Evolutionary conservation across 2,329 filamentous ascomycete species (phyloP), one percentile per base, ranked within the genome.

Genomic region (Emergomyces orientalis): DNA sequence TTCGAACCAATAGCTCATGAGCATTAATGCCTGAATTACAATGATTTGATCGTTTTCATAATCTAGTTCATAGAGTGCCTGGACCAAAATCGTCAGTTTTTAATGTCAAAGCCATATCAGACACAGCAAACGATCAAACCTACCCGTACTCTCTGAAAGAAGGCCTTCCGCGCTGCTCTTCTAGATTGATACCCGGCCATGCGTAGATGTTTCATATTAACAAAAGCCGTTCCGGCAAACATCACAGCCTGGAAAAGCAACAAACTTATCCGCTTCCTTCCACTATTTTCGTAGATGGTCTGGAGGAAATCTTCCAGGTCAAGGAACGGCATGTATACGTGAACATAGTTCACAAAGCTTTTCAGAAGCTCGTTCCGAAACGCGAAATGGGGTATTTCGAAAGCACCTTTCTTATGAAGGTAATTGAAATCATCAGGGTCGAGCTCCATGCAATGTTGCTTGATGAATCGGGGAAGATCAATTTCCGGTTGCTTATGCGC

Each of bases 1-100:
- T 76, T 97, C 92, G 74, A 97, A 97, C 89, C 93, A 97, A 75
- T 96, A 96, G 2, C 92, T 96, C 89, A 97, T 91, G 64, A 97
- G 82, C 30, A 97, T 81, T 30, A 97, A 81, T 4, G 90, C 88
- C 76, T 97, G 93, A 19, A 97, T 91, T 25, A 97, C 83, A 27
- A 91, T 85, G 63, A 97, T 87, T 60, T 91, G 89, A 74, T 97
- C 92, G 54, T 87, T 85, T 75, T 97, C 93, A 75, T 95, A 96
- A 75, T 97, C 92, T 68, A 96, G 94, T 73, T 97, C 92, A 76
- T 97, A 97, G 22, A 97, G 82, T 1, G 94, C 82, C 68, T 65
- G 55, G 22, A 17, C 58, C 60, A 25, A 63, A 49, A 39, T 17
- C 25, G 54, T 47, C 25, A 60, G 61, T 67, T 64, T 56, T 17